Base-by-base conservation (phyloP, 2,329 filamentous ascomycete genomes). In the Fusarium luffae region DNA sequence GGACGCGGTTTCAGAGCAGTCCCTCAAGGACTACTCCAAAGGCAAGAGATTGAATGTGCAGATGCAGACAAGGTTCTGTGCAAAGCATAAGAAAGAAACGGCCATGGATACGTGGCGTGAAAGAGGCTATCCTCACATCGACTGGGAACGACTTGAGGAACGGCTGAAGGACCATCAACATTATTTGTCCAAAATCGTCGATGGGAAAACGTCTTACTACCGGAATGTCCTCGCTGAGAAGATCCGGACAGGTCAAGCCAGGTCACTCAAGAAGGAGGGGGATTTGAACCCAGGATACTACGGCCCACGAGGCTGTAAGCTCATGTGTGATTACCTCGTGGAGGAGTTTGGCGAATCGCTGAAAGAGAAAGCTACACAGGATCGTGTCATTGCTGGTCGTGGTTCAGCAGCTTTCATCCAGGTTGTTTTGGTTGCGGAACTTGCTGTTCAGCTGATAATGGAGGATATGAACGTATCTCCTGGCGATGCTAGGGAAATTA, bases 201-300 rank as follows among this genome's bases (percentile, higher is more conserved):
- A 87, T 30, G 86, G 86, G n/a, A 79, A 81, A 19, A 72, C 77
- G 10, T 93, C 90, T 6, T 83, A 89, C 74, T 96, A 89, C 74
- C 84, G 89, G 16, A 81, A 85, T 12, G 73, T 84, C 2, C 82
- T 93, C 25, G 84, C 84, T 7, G 81, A 84, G 5, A 85, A 82
- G 14, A 82, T 92, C 44, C 84, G 85, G 58, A 79, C 82, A 4
- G 90, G 90, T 14, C 84, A 86, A 74, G 87, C 54, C 30, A 85
- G 87, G 54, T 90, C 86, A 27, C 81, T 92, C 59, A 82, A 88
- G 54, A 85, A 88, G 63, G 88, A 84, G 52, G 81, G 88, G 28
- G 85, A 83, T 58, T 83, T 91, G 30, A 89, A 87, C 5, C 92
- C 92, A 12, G 94, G 94, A 0, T 97, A 97, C 79, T 97, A 97